Conservation (phyloP, 345 rosid genomes). For the Lenwebbia sp. region DNA sequence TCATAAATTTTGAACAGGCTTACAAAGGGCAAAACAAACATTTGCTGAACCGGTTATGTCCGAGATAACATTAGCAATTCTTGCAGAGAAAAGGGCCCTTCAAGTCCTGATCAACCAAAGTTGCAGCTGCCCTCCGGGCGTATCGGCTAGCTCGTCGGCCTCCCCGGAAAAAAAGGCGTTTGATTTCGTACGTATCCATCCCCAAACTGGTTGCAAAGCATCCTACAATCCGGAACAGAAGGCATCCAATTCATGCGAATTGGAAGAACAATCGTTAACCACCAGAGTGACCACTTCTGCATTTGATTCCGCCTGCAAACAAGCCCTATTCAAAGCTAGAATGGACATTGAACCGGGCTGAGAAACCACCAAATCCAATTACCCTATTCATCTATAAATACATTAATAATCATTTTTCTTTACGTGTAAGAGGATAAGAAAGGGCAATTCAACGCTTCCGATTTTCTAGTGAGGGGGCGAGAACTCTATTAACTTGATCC, state of each 20-base stretch:
- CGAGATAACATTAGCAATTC: neutral
- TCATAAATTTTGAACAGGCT: neutral
- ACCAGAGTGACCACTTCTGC: neutral
- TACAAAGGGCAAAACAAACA: neutral
- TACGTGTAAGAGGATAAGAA: too few species aligned
- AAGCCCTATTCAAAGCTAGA: neutral
- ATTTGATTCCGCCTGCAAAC: neutral
- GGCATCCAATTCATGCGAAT: neutral
- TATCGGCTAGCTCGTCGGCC: neutral
- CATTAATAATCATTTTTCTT: neutral
- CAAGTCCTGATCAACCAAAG: neutral
- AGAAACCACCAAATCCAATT: neutral
- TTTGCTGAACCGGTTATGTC: neutral
- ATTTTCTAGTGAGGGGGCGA: too few species aligned
- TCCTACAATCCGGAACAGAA: neutral
- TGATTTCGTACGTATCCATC: neutral
- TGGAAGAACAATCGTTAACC: neutral
- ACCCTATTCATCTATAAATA: neutral
- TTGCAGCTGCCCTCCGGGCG: neutral
- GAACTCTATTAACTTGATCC: fast-evolving
- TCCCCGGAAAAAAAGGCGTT: neutral
- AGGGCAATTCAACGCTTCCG: fast-evolving
- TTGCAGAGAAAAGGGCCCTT: neutral
- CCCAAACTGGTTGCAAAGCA: neutral
- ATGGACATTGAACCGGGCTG: neutral